Evolutionary conservation across 2,329 filamentous ascomycete species (phyloP).

Genomic region (Calonectria hawksworthii): DNA sequence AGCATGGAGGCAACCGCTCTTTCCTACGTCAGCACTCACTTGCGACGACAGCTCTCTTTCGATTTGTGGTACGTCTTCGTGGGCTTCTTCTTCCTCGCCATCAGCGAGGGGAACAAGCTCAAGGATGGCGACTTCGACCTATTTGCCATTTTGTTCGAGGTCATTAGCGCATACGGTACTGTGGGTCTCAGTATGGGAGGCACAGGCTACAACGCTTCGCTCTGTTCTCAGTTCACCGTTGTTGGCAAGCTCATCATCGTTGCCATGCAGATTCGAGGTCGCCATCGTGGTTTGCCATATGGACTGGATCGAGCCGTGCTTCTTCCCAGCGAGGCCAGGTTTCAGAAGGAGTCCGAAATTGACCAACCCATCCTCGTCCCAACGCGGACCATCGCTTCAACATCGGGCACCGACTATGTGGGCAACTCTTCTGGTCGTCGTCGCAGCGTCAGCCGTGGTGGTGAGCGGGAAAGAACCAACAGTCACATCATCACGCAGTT

Average conservation of each 20-base stretch:
- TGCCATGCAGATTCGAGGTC: slow-evolving; percentile 78
- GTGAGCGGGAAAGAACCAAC: slow-evolving; percentile 52
- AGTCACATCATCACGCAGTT: slow-evolving; percentile 61
- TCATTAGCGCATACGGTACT: slow-evolving; percentile 93
- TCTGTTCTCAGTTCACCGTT: slow-evolving; percentile 84
- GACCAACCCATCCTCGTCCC: slow-evolving; percentile 56
- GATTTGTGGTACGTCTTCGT: slow-evolving; percentile 98
- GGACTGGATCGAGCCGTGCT: slow-evolving; percentile 74
- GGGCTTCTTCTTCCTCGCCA: slow-evolving; percentile 92
- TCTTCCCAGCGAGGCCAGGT: slow-evolving; percentile 69
- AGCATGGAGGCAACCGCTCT: slow-evolving; percentile 69
- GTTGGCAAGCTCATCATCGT: slow-evolving; percentile 79
- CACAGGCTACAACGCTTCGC: slow-evolving; percentile 79
- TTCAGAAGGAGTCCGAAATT: slow-evolving; percentile 66
- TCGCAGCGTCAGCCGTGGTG: slow-evolving; percentile 56
- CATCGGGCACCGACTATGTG: slow-evolving; percentile 46
- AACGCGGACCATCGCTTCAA: slow-evolving; percentile 53
- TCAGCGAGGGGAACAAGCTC: slow-evolving; percentile 84
- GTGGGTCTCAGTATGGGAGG: slow-evolving; percentile 93
- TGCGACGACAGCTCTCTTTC: slow-evolving; percentile 94
- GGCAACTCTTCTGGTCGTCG: slow-evolving; percentile 48
- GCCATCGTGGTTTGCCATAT: slow-evolving; percentile 78
- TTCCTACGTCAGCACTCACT: slow-evolving; percentile 91
- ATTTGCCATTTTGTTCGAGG: slow-evolving; percentile 84
- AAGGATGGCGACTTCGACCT: slow-evolving; percentile 74